Base-by-base conservation (phyloP, 2,329 filamentous ascomycete genomes). In the Teratosphaeria destructans region DNA sequence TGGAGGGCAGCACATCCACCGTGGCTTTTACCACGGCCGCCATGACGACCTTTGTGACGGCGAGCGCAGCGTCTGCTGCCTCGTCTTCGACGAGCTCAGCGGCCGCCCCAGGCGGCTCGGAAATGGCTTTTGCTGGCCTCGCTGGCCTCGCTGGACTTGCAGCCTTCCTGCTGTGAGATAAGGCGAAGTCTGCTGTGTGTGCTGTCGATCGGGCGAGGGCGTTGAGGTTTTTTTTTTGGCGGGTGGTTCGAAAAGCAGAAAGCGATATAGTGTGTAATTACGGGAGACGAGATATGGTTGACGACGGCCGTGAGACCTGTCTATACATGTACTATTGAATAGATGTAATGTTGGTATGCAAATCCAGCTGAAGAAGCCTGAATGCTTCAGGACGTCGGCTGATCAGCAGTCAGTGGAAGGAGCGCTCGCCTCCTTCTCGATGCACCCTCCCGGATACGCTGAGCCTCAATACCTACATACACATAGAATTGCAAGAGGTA, bases 1-100 rank as follows among this genome's bases (percentile, higher is more conserved):
- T 65, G 2, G 58, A 57, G 19, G 61, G 52, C n/a, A 60, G 59
- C 34, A 61, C 52, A 11, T 61, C 63, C 5, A 63, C 60, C 16
- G 62, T 65, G 26, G 52, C 57, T 6, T 63, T 65, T 52, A 62
- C 49, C 37, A 59, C 58, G 27, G 37, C 49, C 19, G 59, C 61
- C 26, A 52, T 56, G 27, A 54, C 59, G 5, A 54, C 58, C 29
- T 57, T 43, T 39, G 55, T 56, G 11, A 39, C 34, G 23, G 54
- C 19, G 5, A 39, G 16, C n/a, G 43, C 43, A 23, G n/a, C 43
- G n/a, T 49, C 43, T 19, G 43, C 43, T 10, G 43, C 43, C 23
- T 8, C 43, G 5, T 49, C 43, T 5, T 49, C 43, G 43, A 49
- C 43, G 8, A 49, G 29, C 54, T 56, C 29, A 19, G 54, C 26